Evolutionary conservation across 176 grass and related monocot species (phyloP).

Genomic region (Hsuehochloa calcarea): DNA sequence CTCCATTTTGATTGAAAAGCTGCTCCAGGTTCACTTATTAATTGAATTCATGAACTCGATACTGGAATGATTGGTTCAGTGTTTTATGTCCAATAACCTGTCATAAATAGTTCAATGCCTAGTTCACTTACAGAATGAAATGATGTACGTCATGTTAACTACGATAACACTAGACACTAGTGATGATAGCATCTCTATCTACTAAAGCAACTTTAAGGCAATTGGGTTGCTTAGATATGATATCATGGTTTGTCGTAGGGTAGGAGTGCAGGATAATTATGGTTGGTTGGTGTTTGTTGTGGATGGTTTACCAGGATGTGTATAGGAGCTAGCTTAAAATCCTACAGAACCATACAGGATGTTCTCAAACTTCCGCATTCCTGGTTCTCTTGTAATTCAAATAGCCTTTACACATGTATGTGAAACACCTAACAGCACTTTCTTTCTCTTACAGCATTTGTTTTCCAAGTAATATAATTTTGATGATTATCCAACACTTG

Average conservation of each 20-base stretch:
- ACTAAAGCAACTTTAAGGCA: neutral
- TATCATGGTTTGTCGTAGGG: neutral
- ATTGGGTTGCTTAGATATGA: neutral
- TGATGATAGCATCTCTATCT: neutral
- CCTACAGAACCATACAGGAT: neutral
- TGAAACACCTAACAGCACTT: neutral
- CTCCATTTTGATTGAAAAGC: neutral
- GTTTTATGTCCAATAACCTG: neutral
- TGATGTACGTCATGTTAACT: neutral
- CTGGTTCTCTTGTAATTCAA: neutral
- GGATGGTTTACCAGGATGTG: neutral
- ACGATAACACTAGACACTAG: neutral
- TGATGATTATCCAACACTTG: neutral
- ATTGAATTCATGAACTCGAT: neutral
- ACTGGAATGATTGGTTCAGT: neutral
- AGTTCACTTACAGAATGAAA: neutral
- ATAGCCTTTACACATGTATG: neutral
- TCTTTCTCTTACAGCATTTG: neutral
- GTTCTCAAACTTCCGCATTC: neutral
- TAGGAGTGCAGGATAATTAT: neutral
- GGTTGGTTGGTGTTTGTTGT: neutral
- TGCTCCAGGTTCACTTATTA: neutral
- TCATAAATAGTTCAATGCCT: neutral
- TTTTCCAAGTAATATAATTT: neutral
- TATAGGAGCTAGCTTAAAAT: neutral